phyloP scores from a whole-genome alignment of 1,284 basidiomycete genomes.

The Caloboletus firmus region DNA sequence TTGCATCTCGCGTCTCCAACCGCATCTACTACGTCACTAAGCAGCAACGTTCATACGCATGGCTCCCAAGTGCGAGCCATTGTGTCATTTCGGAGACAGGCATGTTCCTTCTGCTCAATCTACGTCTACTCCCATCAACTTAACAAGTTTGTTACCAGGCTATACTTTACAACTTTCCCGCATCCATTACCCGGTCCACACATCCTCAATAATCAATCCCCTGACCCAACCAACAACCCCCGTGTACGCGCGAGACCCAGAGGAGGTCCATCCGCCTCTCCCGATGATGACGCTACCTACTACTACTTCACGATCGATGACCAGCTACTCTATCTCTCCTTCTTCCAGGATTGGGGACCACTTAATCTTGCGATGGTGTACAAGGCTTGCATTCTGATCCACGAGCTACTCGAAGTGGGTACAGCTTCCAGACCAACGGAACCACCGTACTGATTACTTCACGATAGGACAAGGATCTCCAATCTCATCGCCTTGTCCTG shows the following conservation, averaged over 20 bases:
- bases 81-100: conserved; percentile 77
- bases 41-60: conserved; percentile 26
- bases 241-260: conserved; percentile 58
- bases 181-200: conserved; percentile 66
- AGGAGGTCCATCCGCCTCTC: conserved; percentile 57
- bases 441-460: conserved; percentile 15
- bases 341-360: conserved; percentile 95
- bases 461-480: conserved; percentile 67
- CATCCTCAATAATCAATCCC: conserved; percentile 55
- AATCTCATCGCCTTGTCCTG: conserved; percentile 75
- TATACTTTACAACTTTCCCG: conserved; percentile 81
- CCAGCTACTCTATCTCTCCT: conserved; percentile 89
- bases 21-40: not conserved
- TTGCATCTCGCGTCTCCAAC: not conserved
- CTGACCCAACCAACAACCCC: conserved; percentile 53
- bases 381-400: conserved; percentile 90
- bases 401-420: conserved; percentile 80
- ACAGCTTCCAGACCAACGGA: not conserved
- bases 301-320: conserved; percentile 91
- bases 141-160: conserved; percentile 42
- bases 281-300: conserved; percentile 69
- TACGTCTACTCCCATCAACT: conserved; percentile 5
- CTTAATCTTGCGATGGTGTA: conserved; percentile 91
- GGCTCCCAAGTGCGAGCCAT: conserved; percentile 66
- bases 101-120: conserved; percentile 30